phyloP scores from a whole-genome alignment of 176 grass and related monocot species.

The Hordeum marinum region DNA sequence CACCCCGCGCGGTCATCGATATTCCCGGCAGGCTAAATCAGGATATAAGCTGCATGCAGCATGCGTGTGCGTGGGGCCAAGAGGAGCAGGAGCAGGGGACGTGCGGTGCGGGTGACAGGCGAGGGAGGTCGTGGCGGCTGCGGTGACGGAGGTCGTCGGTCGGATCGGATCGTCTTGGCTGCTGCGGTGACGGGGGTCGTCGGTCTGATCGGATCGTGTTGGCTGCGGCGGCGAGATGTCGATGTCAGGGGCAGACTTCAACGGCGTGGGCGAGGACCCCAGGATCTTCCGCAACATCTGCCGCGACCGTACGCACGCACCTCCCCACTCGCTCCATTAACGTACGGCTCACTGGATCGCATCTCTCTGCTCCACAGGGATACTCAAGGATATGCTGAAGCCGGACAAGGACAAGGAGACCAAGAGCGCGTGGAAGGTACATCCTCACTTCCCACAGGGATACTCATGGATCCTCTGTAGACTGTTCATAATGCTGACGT shows the following conservation, averaged over 20 bases:
- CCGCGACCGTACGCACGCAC: constrained; percentile 58
- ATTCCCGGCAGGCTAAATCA: constrained; percentile 34
- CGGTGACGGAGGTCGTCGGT: no score
- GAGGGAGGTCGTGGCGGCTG: neutral
- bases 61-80: neutral
- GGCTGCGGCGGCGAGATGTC: constrained; percentile 46
- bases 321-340: no score
- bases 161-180: neutral
- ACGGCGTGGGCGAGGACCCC: constrained; percentile 56
- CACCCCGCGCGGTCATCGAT: neutral
- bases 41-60: constrained; percentile 11
- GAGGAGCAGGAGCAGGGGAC: no score
- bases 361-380: constrained; percentile 30
- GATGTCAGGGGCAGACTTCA: constrained; percentile 56
- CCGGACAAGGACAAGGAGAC: constrained; percentile 64
- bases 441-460: no score
- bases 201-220: neutral
- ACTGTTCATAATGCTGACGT: no score
- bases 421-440: constrained; percentile 86
- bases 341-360: neutral
- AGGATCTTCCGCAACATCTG: constrained; percentile 77
- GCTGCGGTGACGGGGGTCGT: neutral
- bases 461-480: no score
- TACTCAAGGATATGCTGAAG: constrained; percentile 76
- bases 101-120: neutral